phyloP scores from a whole-genome alignment of 2,329 filamentous ascomycete genomes.

The Cyclaneusma minus region DNA sequence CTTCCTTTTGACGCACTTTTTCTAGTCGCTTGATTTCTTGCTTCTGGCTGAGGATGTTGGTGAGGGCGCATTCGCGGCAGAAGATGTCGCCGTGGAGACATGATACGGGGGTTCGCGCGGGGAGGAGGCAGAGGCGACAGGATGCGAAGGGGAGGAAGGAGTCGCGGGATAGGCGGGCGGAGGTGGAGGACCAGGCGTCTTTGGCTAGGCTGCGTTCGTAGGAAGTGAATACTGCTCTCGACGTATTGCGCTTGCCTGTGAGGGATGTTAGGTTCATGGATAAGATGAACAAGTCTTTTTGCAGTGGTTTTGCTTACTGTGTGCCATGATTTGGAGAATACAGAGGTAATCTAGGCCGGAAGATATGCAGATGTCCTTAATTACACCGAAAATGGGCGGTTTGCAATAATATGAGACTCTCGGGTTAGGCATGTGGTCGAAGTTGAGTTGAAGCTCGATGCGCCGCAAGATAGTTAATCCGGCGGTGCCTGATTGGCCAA shows the following conservation, averaged over 20 bases:
- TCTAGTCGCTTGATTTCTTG: slow-evolving; percentile 79
- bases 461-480: too few relatives aligned
- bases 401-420: too few relatives aligned
- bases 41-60: slow-evolving; percentile 78
- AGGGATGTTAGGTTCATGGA: slow-evolving; percentile 5
- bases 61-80: slow-evolving; percentile 85
- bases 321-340: too few relatives aligned
- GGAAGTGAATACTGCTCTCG: slow-evolving; percentile 82
- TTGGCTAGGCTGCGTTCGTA: slow-evolving; percentile 77
- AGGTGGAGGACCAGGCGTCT: slow-evolving; percentile 64
- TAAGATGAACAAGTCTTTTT: too few relatives aligned
- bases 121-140: slow-evolving; percentile 74
- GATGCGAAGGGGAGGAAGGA: slow-evolving; percentile 85
- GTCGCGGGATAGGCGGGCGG: slow-evolving; percentile 75
- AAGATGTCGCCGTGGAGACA: slow-evolving; percentile 81
- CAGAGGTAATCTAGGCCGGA: too few relatives aligned
- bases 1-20: slow-evolving; percentile 43
- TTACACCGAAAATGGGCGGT: too few relatives aligned
- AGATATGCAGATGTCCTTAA: too few relatives aligned
- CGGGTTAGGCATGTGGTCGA: too few relatives aligned
- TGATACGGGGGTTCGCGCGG: slow-evolving; percentile 67
- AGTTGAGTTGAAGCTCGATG: too few relatives aligned
- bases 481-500: too few relatives aligned
- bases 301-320: slow-evolving; percentile 31
- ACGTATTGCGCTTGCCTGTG: slow-evolving; percentile 76